These are phyloP conservation scores for Schizonepeta tenuifolia DNA, from an alignment of 257 asterid species.

Conservation along the genomic window DNA sequence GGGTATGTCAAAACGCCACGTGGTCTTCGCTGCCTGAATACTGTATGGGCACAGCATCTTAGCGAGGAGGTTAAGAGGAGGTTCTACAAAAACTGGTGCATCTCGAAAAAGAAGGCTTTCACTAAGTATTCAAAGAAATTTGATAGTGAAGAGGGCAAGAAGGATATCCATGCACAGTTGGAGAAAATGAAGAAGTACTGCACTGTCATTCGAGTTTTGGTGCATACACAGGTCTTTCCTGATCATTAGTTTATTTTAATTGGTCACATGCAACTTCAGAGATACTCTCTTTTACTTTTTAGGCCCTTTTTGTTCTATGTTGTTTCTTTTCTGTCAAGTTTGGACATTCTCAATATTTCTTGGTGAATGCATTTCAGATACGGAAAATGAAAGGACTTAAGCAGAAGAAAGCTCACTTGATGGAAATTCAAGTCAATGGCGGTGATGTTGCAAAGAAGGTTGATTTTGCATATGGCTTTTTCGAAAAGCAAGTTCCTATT, in stretches of 20 bases:
- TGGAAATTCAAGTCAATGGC: slow-evolving; percentile 91
- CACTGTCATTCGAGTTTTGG: slow-evolving; percentile 68
- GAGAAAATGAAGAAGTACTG: slow-evolving; percentile 80
- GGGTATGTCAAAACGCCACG: slow-evolving; percentile 83
- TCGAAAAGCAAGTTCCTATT: slow-evolving; percentile 79
- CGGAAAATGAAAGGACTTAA: slow-evolving; percentile 81
- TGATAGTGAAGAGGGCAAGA: slow-evolving; percentile 67
- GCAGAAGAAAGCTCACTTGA: slow-evolving; percentile 85
- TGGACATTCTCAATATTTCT: neutral
- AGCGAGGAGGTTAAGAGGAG: slow-evolving; percentile 78
- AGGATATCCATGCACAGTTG: slow-evolving; percentile 60
- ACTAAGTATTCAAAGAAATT: slow-evolving; percentile 65
- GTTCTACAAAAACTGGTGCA: slow-evolving; percentile 81
- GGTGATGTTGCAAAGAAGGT: slow-evolving; percentile 73
- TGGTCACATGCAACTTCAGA: neutral
- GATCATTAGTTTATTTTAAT: neutral
- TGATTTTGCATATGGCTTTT: slow-evolving; percentile 72
- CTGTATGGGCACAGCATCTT: slow-evolving; percentile 87
- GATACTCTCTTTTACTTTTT: neutral
- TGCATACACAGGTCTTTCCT: slow-evolving; percentile 78
- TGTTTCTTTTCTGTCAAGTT: neutral
- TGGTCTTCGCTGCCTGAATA: slow-evolving; percentile 70
- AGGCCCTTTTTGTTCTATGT: no score
- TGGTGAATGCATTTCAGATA: slow-evolving; percentile 44
- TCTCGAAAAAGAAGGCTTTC: slow-evolving; percentile 77